Percentiles rank a stretch among this genome's conserved stretches.
These are phyloP conservation scores for Lathyrus sativus DNA, from an alignment of 306 rosid genomes.

Conservation along the genomic window DNA sequence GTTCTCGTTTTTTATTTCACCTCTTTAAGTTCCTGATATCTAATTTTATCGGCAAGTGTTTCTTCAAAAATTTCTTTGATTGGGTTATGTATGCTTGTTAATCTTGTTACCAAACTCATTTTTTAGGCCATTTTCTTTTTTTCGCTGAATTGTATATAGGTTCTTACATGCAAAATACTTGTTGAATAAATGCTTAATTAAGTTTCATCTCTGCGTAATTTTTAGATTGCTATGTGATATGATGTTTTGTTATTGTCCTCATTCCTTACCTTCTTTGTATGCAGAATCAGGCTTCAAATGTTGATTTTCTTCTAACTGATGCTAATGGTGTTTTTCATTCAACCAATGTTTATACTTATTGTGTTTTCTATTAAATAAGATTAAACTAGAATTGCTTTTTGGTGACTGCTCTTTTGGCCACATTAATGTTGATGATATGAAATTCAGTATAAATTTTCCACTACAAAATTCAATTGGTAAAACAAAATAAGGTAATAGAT, in stretches of 20 bases:
- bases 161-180: background rate
- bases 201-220: background rate
- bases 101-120: no score
- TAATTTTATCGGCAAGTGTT: no score
- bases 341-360: conserved; percentile 62
- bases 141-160: background rate
- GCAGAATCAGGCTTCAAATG: conserved; percentile 74
- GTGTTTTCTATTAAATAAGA: conserved; percentile 17
- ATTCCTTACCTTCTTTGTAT: conserved; percentile 24
- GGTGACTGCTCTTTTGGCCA: conserved; percentile 27
- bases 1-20: no score
- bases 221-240: conserved; percentile 11
- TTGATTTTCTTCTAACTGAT: conserved; percentile 68
- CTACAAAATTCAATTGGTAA: background rate
- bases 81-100: no score
- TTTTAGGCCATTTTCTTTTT: no score
- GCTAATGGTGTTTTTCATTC: conserved; percentile 75
- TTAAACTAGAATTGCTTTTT: conserved; percentile 34
- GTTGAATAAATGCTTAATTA: background rate
- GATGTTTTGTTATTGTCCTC: conserved; percentile 19
- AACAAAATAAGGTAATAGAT: background rate
- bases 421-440: conserved; percentile 24
- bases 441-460: conserved; percentile 13
- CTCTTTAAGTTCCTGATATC: no score
- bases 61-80: no score